Evolutionary conservation across 2,329 filamentous ascomycete genomes (phyloP), one percentile per base, ranked within the genome.

Genomic region (Colletotrichum orchidophilum): DNA sequence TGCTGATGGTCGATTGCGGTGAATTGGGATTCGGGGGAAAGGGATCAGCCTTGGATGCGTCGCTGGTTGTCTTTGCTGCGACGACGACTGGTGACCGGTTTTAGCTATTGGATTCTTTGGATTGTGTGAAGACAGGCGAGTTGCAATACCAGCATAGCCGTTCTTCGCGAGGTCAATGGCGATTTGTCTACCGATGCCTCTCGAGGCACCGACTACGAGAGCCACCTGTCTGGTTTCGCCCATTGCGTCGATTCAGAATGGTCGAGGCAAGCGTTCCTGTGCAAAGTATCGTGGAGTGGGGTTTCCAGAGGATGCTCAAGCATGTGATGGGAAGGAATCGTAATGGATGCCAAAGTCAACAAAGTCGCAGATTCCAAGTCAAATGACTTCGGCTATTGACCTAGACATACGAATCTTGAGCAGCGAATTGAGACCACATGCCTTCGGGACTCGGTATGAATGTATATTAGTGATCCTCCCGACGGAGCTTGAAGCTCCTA

Each of bases 11-110:
- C 18, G 93, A 95, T 60, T 88, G 80, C 0, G 85, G 80, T 2
- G 93, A 95, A 81, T 96, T 95, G 15, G 93, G 93, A 76, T 94
- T 86, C 2, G 94, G 93, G 2, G 93, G 92, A 77, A 94, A 94
- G 0, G 91, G 87, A 0, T 77, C 77, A 21, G 84, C 81, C 63
- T 82, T 83, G 46, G 81, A 83, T 3, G 91, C 87, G 75, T 94
- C 87, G 57, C 91, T 94, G 7, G 87, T 91, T 46, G 91, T 91
- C 78, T 96, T 96, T 31, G 94, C 93, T 6, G 93, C 88, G 33
- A 96, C 90, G 71, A 95, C 90, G 74, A 95, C 93, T 94, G 61
- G 5, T 12, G 5, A 24, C 21, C 5, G 15, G 3, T 15, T 7
- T 35, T 27, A 39, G 31, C 3, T 54, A 5, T 5, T 24, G 5